These are phyloP conservation scores for Candida buenavistaensis DNA, from an alignment of 1,139 yeast genomes.

Conservation along the genomic window DNA sequence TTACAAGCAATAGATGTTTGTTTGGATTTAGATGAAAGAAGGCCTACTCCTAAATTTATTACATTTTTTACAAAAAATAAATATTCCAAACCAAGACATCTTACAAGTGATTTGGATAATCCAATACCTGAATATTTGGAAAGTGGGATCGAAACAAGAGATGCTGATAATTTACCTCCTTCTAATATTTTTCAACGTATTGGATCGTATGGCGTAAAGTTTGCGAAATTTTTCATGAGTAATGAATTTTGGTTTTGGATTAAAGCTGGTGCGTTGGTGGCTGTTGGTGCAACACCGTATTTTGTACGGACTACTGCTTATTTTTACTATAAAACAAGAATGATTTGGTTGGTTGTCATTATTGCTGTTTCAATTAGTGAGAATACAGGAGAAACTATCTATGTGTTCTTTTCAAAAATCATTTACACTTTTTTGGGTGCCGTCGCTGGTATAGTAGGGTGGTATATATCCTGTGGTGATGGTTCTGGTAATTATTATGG, in stretches of 20 bases:
- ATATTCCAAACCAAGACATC: conserved; percentile 13
- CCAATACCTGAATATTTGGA: conserved; percentile 16
- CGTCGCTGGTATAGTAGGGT: conserved; percentile 32
- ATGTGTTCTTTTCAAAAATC: conserved; percentile 27
- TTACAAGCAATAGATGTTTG: conserved; percentile 26
- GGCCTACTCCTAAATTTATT: conserved; percentile 26
- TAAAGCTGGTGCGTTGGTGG: conserved; percentile 26
- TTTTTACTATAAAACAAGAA: conserved; percentile 30
- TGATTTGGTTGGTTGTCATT: conserved; percentile 39
- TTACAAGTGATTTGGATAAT: conserved; percentile 13
- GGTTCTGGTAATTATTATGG: conserved; percentile 37
- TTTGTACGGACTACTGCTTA: conserved; percentile 30
- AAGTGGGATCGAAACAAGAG: conserved; percentile 18
- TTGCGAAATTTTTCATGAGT: conserved; percentile 20
- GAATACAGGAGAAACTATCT: conserved; percentile 35
- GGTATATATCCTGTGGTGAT: conserved; percentile 39
- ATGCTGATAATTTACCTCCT: conserved; percentile 36
- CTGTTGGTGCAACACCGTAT: conserved; percentile 29
- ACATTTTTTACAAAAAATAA: conserved; percentile 23
- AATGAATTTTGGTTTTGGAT: conserved; percentile 34
- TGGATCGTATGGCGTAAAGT: conserved; percentile 19
- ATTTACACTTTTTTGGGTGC: conserved; percentile 33
- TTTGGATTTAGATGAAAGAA: conserved; percentile 25
- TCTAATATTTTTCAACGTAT: conserved; percentile 20
- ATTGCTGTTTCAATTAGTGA: conserved; percentile 34